phyloP scores from a whole-genome alignment of 148 eudicot species.

The Gaultheria prostrata region DNA sequence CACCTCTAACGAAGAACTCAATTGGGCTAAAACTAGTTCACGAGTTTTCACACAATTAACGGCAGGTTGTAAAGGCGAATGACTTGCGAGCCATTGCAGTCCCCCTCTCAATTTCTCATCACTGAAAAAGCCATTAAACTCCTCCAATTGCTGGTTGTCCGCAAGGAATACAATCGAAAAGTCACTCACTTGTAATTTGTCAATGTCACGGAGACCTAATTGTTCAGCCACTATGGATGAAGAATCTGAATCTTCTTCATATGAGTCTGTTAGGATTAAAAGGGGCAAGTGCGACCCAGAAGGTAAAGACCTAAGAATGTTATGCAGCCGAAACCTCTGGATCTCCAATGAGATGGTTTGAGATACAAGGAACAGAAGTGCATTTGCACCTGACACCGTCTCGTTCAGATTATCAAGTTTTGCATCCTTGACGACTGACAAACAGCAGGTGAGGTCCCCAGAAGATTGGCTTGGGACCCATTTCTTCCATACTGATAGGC shows the following conservation, averaged over 20 bases:
- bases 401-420: constrained; percentile 35
- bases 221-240: constrained; percentile 34
- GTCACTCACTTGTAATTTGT: constrained; percentile 47
- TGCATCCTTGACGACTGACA: constrained; percentile 59
- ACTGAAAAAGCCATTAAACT: constrained; percentile 62
- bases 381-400: constrained; percentile 55
- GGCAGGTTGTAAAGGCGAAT: constrained; percentile 57
- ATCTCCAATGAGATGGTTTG: constrained; percentile 53
- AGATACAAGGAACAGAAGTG: constrained; percentile 58
- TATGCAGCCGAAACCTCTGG: constrained; percentile 62
- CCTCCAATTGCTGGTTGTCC: constrained; percentile 33
- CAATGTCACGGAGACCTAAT: constrained; percentile 61
- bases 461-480: constrained; percentile 44
- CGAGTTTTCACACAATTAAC: constrained; percentile 45
- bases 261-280: constrained; percentile 48
- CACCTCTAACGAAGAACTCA: constrained; percentile 44
- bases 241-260: constrained; percentile 30
- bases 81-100: constrained; percentile 72
- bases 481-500: constrained; percentile 79
- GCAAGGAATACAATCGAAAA: constrained; percentile 41
- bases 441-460: constrained; percentile 44
- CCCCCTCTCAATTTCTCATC: constrained; percentile 68
- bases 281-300: constrained; percentile 66
- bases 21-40: constrained; percentile 52
- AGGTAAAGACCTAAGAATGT: constrained; percentile 55